These are phyloP conservation scores for Mimosa bimucronata DNA, from an alignment of 306 rosid species.

Conservation along the genomic window DNA sequence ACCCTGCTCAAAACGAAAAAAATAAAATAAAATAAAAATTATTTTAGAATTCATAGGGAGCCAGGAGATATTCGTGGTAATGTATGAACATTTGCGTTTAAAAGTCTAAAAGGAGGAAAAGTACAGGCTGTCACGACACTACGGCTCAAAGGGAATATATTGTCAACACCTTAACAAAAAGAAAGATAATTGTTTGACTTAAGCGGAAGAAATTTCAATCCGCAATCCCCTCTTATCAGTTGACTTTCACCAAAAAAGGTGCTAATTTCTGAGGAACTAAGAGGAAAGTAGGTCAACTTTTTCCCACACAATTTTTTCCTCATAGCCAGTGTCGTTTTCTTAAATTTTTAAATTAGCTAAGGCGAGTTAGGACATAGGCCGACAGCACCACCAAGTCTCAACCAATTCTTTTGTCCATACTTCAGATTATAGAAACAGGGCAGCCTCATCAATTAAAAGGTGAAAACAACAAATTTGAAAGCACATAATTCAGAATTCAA, in stretches of 20 bases:
- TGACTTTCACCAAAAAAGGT: constrained; percentile 26
- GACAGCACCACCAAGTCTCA: neutral
- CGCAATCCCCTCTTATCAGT: constrained; percentile 25
- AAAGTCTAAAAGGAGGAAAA: neutral
- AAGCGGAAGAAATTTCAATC: constrained; percentile 17
- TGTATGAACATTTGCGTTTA: neutral
- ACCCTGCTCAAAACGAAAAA: constrained; percentile 54
- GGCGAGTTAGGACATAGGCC: neutral
- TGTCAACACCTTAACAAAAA: neutral
- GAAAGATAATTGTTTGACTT: constrained; percentile 34
- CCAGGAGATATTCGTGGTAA: neutral
- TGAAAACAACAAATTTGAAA: neutral
- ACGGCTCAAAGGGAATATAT: neutral
- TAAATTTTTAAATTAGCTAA: neutral
- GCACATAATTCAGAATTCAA: constrained; percentile 17
- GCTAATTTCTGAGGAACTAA: neutral
- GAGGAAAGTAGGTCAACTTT: constrained; percentile 12
- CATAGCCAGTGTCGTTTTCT: neutral
- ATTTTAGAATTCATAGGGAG: neutral
- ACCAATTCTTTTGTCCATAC: neutral
- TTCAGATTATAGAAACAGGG: neutral
- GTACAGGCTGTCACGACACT: neutral
- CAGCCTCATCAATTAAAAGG: neutral
- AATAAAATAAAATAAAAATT: neutral
- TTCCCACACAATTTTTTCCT: neutral